Evolutionary conservation across 805 yeast species (phyloP), one percentile per base, ranked within the genome.

Genomic region (Pichia deserticola): DNA sequence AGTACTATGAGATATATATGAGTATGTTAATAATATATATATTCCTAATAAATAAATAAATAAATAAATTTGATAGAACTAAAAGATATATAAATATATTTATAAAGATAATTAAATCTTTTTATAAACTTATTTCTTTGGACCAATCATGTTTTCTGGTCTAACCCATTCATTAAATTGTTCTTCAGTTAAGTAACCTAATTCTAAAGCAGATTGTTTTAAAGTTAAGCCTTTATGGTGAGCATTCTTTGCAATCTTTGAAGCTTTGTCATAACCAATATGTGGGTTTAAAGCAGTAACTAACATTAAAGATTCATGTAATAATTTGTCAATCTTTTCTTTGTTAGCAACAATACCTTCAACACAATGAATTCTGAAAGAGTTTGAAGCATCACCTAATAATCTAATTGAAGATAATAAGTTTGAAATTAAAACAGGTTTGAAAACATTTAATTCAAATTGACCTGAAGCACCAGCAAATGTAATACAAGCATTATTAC

Each of bases 391-490:
- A 63, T 93, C 98, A 48, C 92, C 93, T 58, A 93, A 72, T 62
- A 93, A 78, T 71, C 96, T 84, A 60, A 90, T 75, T 12, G 97
- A 89, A 54, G 86, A 78, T 63, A 93, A 78, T 70, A 93, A 77
- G 81, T 92, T 93, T 54, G 90, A 77, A 64, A 88, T 89, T 87
- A 93, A 73, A 47, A 93, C 89, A 46, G 99, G 99, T 79, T 93
- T 93, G 84, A 89, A 93, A 41, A 90, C 99, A 71, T 93, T 93
- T 70, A 93, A 82, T 77, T 93, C 99, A 62, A 93, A 93, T 76
- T 93, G 99, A 61, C 99, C 99, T 38, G 96, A 87, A 37, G 99
- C 97, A 65, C 99, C 99, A 41, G 97, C 95, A 67, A 88, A 89
- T 36, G 98, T 90, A 72, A 93, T 87, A 56, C 97, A 81, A 42